A percentile compares a stretch with the other conserved stretches of the same genome.
phyloP scores from a whole-genome alignment of 805 yeast species.

The Candida xiaguanensis region DNA sequence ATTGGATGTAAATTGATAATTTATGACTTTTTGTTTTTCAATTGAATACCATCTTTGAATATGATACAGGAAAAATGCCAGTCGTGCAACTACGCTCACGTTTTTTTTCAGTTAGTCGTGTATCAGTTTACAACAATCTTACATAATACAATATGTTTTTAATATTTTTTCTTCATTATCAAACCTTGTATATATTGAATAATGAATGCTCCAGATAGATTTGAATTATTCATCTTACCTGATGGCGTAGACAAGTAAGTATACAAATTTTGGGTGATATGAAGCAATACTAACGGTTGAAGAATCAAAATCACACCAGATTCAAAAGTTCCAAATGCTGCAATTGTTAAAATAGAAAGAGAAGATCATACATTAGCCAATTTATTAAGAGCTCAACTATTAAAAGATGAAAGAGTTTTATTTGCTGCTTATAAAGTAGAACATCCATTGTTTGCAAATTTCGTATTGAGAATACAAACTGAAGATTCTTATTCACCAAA shows the following conservation, averaged over 20 bases:
- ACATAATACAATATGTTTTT: not conserved
- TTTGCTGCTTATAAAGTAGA: conserved; percentile 98
- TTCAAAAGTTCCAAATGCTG: conserved; percentile 92
- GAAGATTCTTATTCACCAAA: conserved; percentile 92
- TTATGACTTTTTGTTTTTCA: conserved; percentile 4
- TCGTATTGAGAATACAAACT: conserved; percentile 90
- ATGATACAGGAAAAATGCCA: not conserved
- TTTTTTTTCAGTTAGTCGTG: too few species aligned
- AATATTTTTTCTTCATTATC: not conserved
- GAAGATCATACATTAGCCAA: conserved; percentile 98
- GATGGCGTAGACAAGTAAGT: conserved; percentile 93
- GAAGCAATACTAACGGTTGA: conserved; percentile 3
- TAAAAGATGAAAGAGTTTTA: conserved; percentile 82
- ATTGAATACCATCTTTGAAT: not conserved
- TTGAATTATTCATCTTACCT: conserved; percentile 93
- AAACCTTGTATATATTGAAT: not conserved
- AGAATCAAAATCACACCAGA: conserved; percentile 87
- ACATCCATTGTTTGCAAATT: conserved; percentile 95
- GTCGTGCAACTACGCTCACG: too few species aligned
- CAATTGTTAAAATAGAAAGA: conserved; percentile 86
- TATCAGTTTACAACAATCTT: not conserved
- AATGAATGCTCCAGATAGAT: conserved; percentile 99
- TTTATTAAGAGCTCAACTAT: conserved; percentile 77
- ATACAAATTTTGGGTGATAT: conserved; percentile 8
- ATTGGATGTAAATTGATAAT: not conserved